A percentile compares a stretch with the other conserved stretches of the same genome.
These are phyloP conservation scores for Dioscorea alata DNA, from an alignment of 106 monocot species.

Conservation along the genomic window DNA sequence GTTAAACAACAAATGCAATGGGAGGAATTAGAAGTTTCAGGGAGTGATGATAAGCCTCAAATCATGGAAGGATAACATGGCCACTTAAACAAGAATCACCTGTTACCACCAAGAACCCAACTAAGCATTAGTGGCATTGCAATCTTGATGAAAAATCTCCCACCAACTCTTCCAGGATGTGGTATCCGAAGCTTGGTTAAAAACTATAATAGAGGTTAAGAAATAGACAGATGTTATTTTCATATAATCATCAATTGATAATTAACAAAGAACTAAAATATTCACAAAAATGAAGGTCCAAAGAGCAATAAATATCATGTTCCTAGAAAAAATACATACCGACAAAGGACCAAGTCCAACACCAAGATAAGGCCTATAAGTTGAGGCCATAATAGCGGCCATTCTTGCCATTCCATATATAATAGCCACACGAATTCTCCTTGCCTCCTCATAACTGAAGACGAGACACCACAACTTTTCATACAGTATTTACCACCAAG, in stretches of 20 bases:
- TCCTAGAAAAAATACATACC: constrained; percentile 30
- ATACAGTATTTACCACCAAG: background rate
- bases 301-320: too few species aligned
- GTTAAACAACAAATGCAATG: too few species aligned
- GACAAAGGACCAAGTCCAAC: constrained; percentile 94
- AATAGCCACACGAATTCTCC: constrained; percentile 82
- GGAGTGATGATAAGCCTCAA: too few species aligned
- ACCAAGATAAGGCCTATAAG: constrained; percentile 93
- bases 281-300: too few species aligned
- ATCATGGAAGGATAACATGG: background rate
- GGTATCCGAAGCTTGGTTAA: constrained; percentile 85
- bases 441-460: constrained; percentile 83
- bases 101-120: constrained; percentile 98
- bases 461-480: background rate
- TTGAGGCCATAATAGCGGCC: constrained; percentile 97
- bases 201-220: constrained; percentile 40
- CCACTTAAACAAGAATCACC: constrained; percentile 25
- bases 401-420: constrained; percentile 96
- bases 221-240: too few species aligned
- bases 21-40: too few species aligned
- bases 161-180: constrained; percentile 97
- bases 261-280: too few species aligned
- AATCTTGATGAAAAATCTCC: constrained; percentile 86
- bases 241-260: too few species aligned
- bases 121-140: constrained; percentile 86